Evolutionary conservation across 1,139 yeast species (phyloP).

Genomic region (Yamadazyma songkhlaensis): DNA sequence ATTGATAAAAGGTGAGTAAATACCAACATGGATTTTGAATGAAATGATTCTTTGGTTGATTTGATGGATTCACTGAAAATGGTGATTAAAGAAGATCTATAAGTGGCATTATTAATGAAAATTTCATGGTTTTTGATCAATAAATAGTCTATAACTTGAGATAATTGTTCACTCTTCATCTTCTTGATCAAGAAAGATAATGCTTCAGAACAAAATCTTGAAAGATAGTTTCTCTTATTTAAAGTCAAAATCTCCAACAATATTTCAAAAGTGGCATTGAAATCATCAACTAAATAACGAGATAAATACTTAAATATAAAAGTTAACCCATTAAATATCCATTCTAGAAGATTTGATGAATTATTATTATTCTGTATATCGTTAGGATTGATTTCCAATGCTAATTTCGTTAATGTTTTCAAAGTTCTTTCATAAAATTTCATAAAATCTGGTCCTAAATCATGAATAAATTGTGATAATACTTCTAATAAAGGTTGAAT

Average conservation of each 20-base stretch:
- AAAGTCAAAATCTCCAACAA: constrained; percentile 62
- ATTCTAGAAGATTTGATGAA: constrained; percentile 71
- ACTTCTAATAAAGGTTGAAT: constrained; percentile 81
- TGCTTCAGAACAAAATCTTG: constrained; percentile 89
- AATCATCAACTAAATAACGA: constrained; percentile 56
- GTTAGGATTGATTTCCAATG: constrained; percentile 46
- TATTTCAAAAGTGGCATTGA: constrained; percentile 64
- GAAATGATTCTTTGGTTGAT: constrained; percentile 69
- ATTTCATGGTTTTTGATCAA: constrained; percentile 42
- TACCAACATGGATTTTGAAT: constrained; percentile 62
- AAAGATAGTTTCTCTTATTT: constrained; percentile 57
- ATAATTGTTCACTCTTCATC: constrained; percentile 49
- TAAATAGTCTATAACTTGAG: constrained; percentile 46
- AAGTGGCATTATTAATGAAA: constrained; percentile 35
- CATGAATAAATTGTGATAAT: constrained; percentile 84
- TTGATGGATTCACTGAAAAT: constrained; percentile 75
- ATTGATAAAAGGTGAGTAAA: constrained; percentile 42
- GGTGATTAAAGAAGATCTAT: constrained; percentile 55
- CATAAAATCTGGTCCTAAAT: constrained; percentile 88
- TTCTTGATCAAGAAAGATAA: constrained; percentile 80
- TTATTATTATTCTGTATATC: constrained; percentile 40
- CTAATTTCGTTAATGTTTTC: constrained; percentile 47
- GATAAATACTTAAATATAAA: constrained; percentile 86
- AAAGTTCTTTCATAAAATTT: constrained; percentile 60
- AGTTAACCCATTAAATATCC: constrained; percentile 83